Conservation (phyloP, 164 flowering plant species). For the Magnolia kwangsiensis region DNA sequence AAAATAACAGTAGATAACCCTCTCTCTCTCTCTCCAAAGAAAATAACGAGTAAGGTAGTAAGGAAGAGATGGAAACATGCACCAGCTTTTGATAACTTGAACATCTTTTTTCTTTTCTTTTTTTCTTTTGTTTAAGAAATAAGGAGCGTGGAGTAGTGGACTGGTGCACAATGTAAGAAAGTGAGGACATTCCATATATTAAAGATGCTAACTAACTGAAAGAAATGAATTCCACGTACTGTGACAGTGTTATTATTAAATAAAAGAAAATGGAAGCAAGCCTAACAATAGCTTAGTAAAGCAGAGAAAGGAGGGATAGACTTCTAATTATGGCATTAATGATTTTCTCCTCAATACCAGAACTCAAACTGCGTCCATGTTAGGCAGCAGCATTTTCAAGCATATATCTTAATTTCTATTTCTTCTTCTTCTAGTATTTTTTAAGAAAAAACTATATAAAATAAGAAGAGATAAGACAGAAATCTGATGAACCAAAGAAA, state of each 20-base stretch:
- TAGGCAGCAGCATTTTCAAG: no score
- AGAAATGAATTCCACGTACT: not conserved
- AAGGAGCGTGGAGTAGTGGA: no score
- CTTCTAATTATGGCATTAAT: no score
- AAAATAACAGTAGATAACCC: not conserved
- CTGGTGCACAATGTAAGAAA: not conserved
- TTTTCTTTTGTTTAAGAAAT: no score
- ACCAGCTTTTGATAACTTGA: not conserved
- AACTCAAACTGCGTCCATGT: not conserved
- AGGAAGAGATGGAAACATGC: not conserved
- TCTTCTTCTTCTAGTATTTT: no score
- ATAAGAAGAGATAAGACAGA: no score
- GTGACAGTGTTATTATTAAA: not conserved
- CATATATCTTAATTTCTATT: no score
- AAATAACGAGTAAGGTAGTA: not conserved
- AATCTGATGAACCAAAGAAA: no score
- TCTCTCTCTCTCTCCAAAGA: constrained; percentile 14
- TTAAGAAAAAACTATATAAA: not conserved
- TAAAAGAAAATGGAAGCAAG: not conserved
- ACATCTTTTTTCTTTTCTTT: no score
- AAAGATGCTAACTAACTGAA: not conserved
- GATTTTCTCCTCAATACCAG: not conserved
- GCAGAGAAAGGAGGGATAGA: not conserved
- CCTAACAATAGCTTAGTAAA: not conserved
- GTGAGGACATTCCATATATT: not conserved